phyloP scores from a whole-genome alignment of 1,284 basidiomycete species.

The Blastosporella zonata region DNA sequence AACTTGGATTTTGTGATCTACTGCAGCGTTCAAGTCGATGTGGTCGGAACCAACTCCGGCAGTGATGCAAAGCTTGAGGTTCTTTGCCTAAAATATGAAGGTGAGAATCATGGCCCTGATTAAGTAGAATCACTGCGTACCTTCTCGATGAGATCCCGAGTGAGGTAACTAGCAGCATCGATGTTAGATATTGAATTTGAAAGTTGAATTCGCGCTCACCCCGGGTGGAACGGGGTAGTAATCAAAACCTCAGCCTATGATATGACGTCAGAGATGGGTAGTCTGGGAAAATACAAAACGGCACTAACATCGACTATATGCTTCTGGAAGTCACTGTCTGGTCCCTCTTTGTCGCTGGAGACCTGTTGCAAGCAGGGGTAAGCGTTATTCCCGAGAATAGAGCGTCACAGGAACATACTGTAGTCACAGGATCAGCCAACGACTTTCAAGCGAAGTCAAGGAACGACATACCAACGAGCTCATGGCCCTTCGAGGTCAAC shows the following conservation, averaged over 20 bases:
- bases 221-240: conserved; percentile 93
- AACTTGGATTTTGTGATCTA: conserved; percentile 81
- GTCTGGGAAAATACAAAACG: conserved; percentile 24
- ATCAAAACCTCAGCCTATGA: conserved; percentile 70
- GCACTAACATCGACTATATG: conserved; percentile 72
- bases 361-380: conserved; percentile 43
- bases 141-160: conserved; percentile 73
- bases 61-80: conserved; percentile 90
- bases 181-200: background rate
- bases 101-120: background rate
- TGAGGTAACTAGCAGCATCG: conserved; percentile 60
- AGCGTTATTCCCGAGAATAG: conserved; percentile 1
- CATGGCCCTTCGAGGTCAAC: conserved; percentile 76
- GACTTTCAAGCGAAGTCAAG: background rate
- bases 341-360: conserved; percentile 86
- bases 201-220: conserved; percentile 27
- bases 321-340: conserved; percentile 84
- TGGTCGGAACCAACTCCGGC: conserved; percentile 96
- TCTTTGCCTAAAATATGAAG: conserved; percentile 60
- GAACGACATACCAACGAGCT: conserved; percentile 56
- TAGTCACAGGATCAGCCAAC: background rate
- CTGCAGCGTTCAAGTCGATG: conserved; percentile 88
- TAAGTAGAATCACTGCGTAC: conserved; percentile 26
- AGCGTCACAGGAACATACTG: conserved; percentile 5
- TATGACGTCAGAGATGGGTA: conserved; percentile 14